These are phyloP conservation scores for Berberis vulgaris DNA, from an alignment of 164 flowering plant species.

Conservation along the genomic window DNA sequence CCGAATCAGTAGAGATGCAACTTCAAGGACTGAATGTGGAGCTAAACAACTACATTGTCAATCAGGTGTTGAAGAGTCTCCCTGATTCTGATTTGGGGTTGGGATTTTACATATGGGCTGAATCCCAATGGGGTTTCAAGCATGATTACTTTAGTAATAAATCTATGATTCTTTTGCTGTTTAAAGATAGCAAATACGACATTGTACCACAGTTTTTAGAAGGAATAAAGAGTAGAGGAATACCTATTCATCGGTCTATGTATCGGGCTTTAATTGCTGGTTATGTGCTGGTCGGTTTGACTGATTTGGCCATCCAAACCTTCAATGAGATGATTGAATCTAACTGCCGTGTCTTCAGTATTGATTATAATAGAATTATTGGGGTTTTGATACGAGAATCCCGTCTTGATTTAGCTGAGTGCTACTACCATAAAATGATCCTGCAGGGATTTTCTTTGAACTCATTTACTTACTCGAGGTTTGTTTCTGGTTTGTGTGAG, in stretches of 20 bases:
- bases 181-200: conserved; percentile 18
- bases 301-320: conserved; percentile 54
- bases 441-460: conserved; percentile 60
- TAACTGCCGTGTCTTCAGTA: conserved; percentile 62
- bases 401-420: conserved; percentile 61
- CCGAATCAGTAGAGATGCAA: conserved; percentile 17
- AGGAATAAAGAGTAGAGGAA: conserved; percentile 16
- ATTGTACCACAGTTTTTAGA: conserved; percentile 11
- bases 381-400: conserved; percentile 62
- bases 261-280: conserved; percentile 62
- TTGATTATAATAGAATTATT: conserved; percentile 79
- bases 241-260: conserved; percentile 35
- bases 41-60: conserved; percentile 20
- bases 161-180: conserved; percentile 16
- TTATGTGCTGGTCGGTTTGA: conserved; percentile 58
- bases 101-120: conserved; percentile 25
- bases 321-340: conserved; percentile 85
- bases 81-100: conserved; percentile 20
- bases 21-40: conserved; percentile 14
- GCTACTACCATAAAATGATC: conserved; percentile 48
- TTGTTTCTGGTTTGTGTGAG: conserved; percentile 63
- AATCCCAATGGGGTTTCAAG: conserved; percentile 17
- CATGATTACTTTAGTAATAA: conserved; percentile 20
- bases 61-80: conserved; percentile 17
- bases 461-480: conserved; percentile 79